A percentile compares a stretch with the other conserved stretches of the same genome.
These are phyloP conservation scores for Diaporthe ilicicola DNA, from an alignment of 2,329 filamentous ascomycete genomes.

Conservation along the genomic window DNA sequence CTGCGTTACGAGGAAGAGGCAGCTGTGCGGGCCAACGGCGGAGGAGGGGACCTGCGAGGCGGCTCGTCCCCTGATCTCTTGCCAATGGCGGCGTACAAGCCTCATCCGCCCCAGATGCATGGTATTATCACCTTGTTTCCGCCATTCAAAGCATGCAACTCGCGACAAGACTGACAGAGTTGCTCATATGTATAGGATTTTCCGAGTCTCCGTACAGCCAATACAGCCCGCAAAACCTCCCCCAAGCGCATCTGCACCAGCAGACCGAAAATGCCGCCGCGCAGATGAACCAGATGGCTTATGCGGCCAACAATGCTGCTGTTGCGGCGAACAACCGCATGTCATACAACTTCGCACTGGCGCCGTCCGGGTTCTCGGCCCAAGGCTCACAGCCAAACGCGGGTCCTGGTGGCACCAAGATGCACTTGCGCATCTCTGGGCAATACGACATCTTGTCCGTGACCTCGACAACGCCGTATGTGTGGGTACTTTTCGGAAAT, in stretches of 20 bases:
- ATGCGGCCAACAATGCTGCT: slow-evolving; percentile 67
- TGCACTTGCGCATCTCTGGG: slow-evolving; percentile 78
- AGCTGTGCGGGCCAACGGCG: slow-evolving; percentile 60
- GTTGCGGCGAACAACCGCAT: slow-evolving; percentile 40
- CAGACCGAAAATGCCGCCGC: slow-evolving; percentile 59
- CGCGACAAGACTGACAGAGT: not conserved
- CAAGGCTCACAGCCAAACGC: slow-evolving; percentile 70
- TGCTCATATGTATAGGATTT: slow-evolving; percentile 40
- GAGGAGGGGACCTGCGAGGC: slow-evolving; percentile 56
- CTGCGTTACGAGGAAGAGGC: slow-evolving; percentile 65
- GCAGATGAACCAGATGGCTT: slow-evolving; percentile 64
- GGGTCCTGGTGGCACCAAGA: slow-evolving; percentile 74
- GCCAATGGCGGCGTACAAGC: slow-evolving; percentile 87
- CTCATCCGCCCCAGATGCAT: slow-evolving; percentile 78
- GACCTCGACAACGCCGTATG: slow-evolving; percentile 61
- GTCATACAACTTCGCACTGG: slow-evolving; percentile 66
- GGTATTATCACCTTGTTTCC: slow-evolving; percentile 66
- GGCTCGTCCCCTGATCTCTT: slow-evolving; percentile 67
- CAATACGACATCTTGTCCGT: slow-evolving; percentile 74
- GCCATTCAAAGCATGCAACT: too few relatives aligned
- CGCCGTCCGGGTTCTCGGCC: slow-evolving; percentile 68
- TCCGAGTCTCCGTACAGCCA: slow-evolving; percentile 61
- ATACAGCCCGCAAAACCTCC: slow-evolving; percentile 53
- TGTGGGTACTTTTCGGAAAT: slow-evolving; percentile 79
- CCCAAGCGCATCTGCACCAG: slow-evolving; percentile 46